phyloP scores from a whole-genome alignment of 345 rosid genomes.

The Bruguiera parviflora region DNA sequence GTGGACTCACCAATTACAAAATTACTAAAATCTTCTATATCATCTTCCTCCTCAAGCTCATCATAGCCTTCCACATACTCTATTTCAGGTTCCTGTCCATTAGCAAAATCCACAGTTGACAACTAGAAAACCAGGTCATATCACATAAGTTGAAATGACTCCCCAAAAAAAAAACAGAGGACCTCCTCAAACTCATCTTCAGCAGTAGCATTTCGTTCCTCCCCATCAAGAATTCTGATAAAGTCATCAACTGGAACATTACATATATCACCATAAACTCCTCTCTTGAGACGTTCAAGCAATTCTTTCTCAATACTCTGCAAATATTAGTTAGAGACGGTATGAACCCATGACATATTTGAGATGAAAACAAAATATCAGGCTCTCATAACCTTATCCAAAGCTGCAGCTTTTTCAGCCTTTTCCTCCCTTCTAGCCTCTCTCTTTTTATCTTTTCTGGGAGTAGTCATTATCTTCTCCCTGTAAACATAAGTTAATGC shows the following conservation, averaged over 20 bases:
- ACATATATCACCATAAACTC: constrained; percentile 66
- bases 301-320: constrained; percentile 87
- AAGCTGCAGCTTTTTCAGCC: constrained; percentile 72
- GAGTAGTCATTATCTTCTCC: constrained; percentile 66
- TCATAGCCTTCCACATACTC: constrained; percentile 82
- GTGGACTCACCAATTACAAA: constrained; percentile 29
- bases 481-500: constrained; percentile 21
- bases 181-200: constrained; percentile 51
- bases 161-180: neutral
- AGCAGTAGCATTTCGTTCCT: constrained; percentile 24
- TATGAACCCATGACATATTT: neutral
- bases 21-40: constrained; percentile 77
- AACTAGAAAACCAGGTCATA: neutral
- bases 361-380: neutral
- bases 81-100: constrained; percentile 55
- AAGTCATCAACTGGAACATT: constrained; percentile 50
- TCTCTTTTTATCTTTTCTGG: constrained; percentile 62
- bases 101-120: constrained; percentile 2
- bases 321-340: constrained; percentile 11
- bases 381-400: constrained; percentile 62
- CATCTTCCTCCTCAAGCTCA: constrained; percentile 81
- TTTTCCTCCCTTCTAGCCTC: constrained; percentile 82
- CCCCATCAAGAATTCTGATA: constrained; percentile 50
- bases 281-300: constrained; percentile 67
- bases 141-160: neutral